Base-by-base conservation (phyloP, 225 moss, liverwort and hornwort genomes). In the Anthoceros angustus region DNA sequence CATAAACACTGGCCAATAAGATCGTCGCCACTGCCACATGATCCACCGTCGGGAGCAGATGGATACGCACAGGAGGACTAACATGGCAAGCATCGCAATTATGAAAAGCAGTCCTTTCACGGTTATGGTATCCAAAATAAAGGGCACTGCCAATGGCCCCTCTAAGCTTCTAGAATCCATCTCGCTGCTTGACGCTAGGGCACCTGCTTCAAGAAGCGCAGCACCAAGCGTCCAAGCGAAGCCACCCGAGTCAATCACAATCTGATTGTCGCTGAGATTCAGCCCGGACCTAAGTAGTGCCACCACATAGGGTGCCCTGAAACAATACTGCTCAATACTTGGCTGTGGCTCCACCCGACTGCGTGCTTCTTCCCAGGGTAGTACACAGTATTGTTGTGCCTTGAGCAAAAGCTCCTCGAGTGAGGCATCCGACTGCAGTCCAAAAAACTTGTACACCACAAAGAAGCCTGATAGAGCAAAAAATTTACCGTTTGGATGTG, bases 201-300 rank as follows among this genome's bases (percentile, higher is more conserved):
- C 89, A 77, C 87, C 92, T 75, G 89, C 92, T 77, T 98, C 98
- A 74, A 82, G 88, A 62, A 98, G 81, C 39, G 92, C 98, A 70
- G 98, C 92, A 66, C 98, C 98, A 26, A 98, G 42, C 12, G 98
- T 98, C 98, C 98, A 98, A 25, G 98, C 98, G 71, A 98, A 98
- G 74, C 92, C 98, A 65, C 92, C 89, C 39, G 87, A 87, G 32
- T 91, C 92, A 63, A 98, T 83, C 61, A 73, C 74, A 50, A 98
- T 77, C 75, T 98, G 92, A 48, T 89, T 78, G 62, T 92, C 98
- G 42, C 74, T 82, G 42, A 98, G 87, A 74, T 89, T 88, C 63
- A 98, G 79, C 41, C 98, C 98, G 67, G 89, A 78, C 39, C 89
- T 82, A 24, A 98, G 98, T 42, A 98, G 72, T 24, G 85, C 74